phyloP scores from a whole-genome alignment of 2,329 filamentous ascomycete genomes.

The Rhynchosporium agropyri region DNA sequence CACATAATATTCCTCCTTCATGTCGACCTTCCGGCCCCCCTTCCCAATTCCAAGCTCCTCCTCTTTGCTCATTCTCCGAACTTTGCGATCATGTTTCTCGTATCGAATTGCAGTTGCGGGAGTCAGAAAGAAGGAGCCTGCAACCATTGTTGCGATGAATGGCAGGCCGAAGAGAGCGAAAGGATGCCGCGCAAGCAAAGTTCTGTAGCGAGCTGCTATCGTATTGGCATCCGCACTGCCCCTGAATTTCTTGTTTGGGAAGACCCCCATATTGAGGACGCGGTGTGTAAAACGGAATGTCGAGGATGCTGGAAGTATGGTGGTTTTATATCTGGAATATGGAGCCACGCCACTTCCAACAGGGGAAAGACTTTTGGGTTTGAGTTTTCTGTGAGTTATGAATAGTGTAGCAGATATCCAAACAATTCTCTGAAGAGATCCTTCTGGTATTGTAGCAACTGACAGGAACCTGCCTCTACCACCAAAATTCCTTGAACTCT shows the following conservation, averaged over 20 bases:
- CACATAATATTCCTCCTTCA: conserved; percentile 86
- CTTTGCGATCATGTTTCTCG: conserved; percentile 88
- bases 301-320: neutral
- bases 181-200: conserved; percentile 73
- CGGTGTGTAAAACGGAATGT: neutral
- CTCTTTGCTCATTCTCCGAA: conserved; percentile 80
- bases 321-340: conserved; percentile 18
- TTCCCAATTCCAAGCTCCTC: conserved; percentile 83
- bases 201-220: conserved; percentile 76
- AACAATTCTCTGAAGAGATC: too few species aligned
- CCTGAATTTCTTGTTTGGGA: conserved; percentile 72
- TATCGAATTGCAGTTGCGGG: conserved; percentile 93
- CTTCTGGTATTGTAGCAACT: too few species aligned
- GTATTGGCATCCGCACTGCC: conserved; percentile 65
- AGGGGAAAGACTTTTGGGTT: too few species aligned
- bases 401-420: too few species aligned
- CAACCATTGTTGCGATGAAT: conserved; percentile 87
- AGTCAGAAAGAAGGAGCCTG: conserved; percentile 90
- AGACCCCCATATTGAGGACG: conserved; percentile 43
- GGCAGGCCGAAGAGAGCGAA: conserved; percentile 94
- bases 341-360: too few species aligned
- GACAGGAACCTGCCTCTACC: too few species aligned
- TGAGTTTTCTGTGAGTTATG: too few species aligned
- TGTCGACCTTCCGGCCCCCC: conserved; percentile 70
- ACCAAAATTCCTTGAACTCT: neutral